These are phyloP conservation scores for Venturia asperata DNA, from an alignment of 2,329 filamentous ascomycete species.

Conservation along the genomic window DNA sequence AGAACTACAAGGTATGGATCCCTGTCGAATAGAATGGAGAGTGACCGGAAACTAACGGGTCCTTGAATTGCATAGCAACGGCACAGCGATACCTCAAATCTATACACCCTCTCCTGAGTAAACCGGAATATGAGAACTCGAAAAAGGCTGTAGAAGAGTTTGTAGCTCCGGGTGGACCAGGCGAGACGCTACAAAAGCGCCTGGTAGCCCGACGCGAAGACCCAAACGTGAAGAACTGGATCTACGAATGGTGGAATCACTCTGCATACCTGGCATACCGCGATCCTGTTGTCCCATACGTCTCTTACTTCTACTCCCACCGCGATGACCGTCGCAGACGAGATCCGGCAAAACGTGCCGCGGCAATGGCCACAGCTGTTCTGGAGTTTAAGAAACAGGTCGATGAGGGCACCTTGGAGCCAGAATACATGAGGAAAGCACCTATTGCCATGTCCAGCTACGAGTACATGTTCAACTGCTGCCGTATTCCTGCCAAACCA, in stretches of 20 bases:
- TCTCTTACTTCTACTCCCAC: constrained; percentile 99
- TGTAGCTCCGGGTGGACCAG: constrained; percentile 75
- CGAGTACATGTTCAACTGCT: constrained; percentile 97
- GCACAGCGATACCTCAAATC: constrained; percentile 73
- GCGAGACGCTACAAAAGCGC: constrained; percentile 79
- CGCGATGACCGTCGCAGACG: constrained; percentile 83
- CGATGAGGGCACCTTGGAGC: constrained; percentile 73
- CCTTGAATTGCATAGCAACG: constrained; percentile 49
- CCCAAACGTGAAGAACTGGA: constrained; percentile 82
- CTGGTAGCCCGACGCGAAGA: constrained; percentile 72
- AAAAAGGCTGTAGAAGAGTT: constrained; percentile 84
- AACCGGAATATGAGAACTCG: constrained; percentile 61
- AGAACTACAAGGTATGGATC: constrained; percentile 52
- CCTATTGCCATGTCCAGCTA: constrained; percentile 98
- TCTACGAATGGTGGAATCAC: constrained; percentile 98
- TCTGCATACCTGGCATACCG: constrained; percentile 87
- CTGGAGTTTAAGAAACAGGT: constrained; percentile 95
- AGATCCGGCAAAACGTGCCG: constrained; percentile 85
- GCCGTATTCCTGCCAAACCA: constrained; percentile 73
- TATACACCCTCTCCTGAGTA: constrained; percentile 64
- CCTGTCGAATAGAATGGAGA: background rate
- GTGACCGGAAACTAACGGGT: background rate
- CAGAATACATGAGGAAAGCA: constrained; percentile 97
- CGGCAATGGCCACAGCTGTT: constrained; percentile 75
- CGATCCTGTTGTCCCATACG: constrained; percentile 93